These are phyloP conservation scores for Pholiota adiposa DNA, from an alignment of 1,284 basidiomycete genomes.

Conservation along the genomic window DNA sequence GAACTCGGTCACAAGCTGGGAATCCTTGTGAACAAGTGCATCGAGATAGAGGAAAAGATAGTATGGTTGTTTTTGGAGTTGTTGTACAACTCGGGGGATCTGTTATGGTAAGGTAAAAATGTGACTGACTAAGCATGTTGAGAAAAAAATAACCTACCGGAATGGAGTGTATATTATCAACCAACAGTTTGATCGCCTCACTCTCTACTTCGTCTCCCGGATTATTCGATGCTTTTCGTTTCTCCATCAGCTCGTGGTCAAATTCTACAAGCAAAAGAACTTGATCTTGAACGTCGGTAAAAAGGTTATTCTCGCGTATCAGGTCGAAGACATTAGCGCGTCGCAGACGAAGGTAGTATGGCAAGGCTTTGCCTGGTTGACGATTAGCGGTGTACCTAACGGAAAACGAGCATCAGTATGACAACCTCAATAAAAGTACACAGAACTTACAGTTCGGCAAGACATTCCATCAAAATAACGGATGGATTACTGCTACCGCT, in stretches of 20 bases:
- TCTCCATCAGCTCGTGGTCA: conserved; percentile 84
- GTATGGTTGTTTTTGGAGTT: conserved; percentile 77
- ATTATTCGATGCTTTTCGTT: conserved; percentile 47
- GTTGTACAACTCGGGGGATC: conserved; percentile 88
- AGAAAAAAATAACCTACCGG: conserved; percentile 59
- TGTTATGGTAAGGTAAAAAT: no score
- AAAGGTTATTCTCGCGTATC: conserved; percentile 93
- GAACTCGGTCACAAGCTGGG: conserved; percentile 80
- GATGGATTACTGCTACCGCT: conserved; percentile 37
- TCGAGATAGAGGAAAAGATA: conserved; percentile 96
- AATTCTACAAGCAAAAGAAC: conserved; percentile 92
- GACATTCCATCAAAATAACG: conserved; percentile 83
- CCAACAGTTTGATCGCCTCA: conserved; percentile 85
- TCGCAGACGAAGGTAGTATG: conserved; percentile 86
- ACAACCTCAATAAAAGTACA: no score
- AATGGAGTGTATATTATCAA: conserved; percentile 96
- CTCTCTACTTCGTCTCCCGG: conserved; percentile 42
- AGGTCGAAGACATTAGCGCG: conserved; percentile 93
- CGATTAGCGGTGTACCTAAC: conserved; percentile 81
- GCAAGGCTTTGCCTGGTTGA: conserved; percentile 93
- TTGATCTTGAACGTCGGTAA: conserved; percentile 94
- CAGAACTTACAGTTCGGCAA: conserved; percentile 83
- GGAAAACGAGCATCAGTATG: no score
- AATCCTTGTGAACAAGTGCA: conserved; percentile 87
- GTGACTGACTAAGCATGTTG: no score